These are phyloP conservation scores for Warburgia ugandensis DNA, from an alignment of 164 flowering plant species.

Conservation along the genomic window DNA sequence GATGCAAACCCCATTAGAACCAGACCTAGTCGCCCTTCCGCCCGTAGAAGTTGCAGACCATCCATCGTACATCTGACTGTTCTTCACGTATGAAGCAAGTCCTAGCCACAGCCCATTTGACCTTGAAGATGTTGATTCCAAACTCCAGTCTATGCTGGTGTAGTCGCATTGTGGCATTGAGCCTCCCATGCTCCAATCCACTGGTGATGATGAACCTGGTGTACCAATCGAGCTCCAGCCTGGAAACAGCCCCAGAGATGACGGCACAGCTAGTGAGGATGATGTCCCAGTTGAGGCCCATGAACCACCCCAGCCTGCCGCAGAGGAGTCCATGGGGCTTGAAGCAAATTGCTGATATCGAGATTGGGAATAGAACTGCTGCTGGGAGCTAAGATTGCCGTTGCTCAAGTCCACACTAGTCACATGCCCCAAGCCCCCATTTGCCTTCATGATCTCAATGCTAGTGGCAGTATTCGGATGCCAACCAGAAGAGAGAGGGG, in stretches of 20 bases:
- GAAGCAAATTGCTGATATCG: conserved; percentile 24
- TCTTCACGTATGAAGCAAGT: conserved; percentile 23
- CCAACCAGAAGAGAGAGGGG: conserved; percentile 41
- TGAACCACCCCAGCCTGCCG: conserved; percentile 19
- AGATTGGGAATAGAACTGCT: conserved; percentile 30
- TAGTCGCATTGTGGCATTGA: conserved; percentile 51
- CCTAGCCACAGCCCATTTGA: conserved; percentile 33
- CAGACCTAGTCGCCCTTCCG: conserved; percentile 11
- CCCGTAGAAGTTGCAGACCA: conserved; percentile 14
- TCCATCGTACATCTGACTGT: conserved; percentile 23
- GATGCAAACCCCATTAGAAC: conserved; percentile 17
- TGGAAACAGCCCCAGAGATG: conserved; percentile 66
- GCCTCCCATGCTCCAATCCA: conserved; percentile 59
- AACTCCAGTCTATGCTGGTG: conserved; percentile 66
- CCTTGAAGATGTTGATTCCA: conserved; percentile 32
- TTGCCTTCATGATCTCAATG: conserved; percentile 33
- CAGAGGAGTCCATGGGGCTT: conserved; percentile 22
- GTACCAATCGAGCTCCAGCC: conserved; percentile 42
- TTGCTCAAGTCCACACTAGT: conserved; percentile 22
- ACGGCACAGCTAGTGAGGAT: conserved; percentile 34
- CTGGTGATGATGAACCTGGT: conserved; percentile 47
- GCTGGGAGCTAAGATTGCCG: conserved; percentile 24
- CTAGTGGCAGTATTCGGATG: conserved; percentile 24
- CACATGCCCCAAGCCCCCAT: conserved; percentile 19
- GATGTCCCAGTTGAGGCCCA: conserved; percentile 27